Evolutionary conservation across 2,329 filamentous ascomycete genomes (phyloP).

Genomic region (Pezicula neosporulosa): DNA sequence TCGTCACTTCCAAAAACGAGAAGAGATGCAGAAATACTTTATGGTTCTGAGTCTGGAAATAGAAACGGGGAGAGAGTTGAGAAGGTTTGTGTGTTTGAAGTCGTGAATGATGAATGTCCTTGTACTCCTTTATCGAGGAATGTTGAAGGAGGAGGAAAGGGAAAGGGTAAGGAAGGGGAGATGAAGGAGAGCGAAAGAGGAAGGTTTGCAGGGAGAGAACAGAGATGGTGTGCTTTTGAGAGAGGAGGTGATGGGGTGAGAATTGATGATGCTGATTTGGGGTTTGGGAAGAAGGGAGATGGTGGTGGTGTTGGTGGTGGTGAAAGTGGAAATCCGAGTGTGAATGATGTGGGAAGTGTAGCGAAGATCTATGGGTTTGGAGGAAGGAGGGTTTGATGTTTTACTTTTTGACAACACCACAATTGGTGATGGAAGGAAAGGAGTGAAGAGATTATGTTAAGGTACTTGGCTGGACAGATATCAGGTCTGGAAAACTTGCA

Average conservation of each 20-base stretch:
- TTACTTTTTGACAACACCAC: no score
- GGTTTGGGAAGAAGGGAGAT: slow-evolving; percentile 23
- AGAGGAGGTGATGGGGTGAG: slow-evolving; percentile 31
- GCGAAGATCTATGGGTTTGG: slow-evolving; percentile 29
- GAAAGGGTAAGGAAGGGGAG: not conserved
- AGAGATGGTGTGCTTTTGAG: slow-evolving; percentile 50
- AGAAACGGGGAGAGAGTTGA: slow-evolving; percentile 9
- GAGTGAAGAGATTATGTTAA: no score
- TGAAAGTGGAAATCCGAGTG: no score
- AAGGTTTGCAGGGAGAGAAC: slow-evolving; percentile 40
- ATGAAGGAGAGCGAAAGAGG: slow-evolving; percentile 6
- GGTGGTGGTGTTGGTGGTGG: slow-evolving; percentile 5
- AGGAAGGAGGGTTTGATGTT: slow-evolving; percentile 26
- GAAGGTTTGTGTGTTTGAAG: slow-evolving; percentile 20
- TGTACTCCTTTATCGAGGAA: not conserved
- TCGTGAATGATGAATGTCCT: slow-evolving; percentile 24
- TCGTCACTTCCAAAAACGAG: slow-evolving; percentile 38
- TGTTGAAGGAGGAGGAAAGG: not conserved
- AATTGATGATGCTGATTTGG: slow-evolving; percentile 32
- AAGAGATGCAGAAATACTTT: slow-evolving; percentile 36
- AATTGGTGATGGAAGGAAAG: no score
- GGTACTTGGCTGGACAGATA: no score
- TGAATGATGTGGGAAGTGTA: slow-evolving; percentile 10
- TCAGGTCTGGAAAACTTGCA: no score
- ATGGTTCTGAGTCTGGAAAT: slow-evolving; percentile 8